Evolutionary conservation across 2,329 filamentous ascomycete genomes (phyloP).

Genomic region (Dactylellina haptotyla): DNA sequence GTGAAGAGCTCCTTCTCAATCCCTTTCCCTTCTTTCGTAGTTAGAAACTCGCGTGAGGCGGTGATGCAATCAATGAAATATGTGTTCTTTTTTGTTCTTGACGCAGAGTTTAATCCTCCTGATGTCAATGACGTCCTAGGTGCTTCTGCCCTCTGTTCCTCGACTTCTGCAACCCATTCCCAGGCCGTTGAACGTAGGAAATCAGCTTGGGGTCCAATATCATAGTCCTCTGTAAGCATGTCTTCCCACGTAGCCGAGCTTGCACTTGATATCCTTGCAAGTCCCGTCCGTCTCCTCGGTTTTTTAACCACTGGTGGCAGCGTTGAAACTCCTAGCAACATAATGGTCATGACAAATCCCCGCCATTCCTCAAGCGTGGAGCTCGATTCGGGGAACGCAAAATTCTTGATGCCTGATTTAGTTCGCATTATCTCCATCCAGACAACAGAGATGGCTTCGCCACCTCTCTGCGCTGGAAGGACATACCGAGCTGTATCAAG

Average conservation of each 20-base stretch:
- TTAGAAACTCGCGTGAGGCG: constrained; percentile 73
- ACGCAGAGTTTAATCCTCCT: constrained; percentile 2
- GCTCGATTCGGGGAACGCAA: constrained; percentile 44
- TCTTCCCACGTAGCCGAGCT: constrained; percentile 62
- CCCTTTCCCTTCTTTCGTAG: constrained; percentile 68
- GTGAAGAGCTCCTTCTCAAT: constrained; percentile 74
- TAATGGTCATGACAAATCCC: constrained; percentile 57
- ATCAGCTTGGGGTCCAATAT: constrained; percentile 57
- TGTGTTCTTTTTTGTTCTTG: constrained; percentile 59
- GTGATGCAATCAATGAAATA: constrained; percentile 66
- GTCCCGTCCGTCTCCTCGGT: constrained; percentile 56
- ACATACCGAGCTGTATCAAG: constrained; percentile 57
- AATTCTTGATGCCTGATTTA: constrained; percentile 44
- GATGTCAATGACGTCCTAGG: constrained; percentile 20
- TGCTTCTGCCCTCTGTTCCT: constrained; percentile 59
- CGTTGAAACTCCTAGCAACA: constrained; percentile 56
- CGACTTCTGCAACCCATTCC: constrained; percentile 75
- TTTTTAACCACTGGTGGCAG: constrained; percentile 56
- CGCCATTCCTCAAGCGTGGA: constrained; percentile 57
- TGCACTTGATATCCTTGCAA: constrained; percentile 61
- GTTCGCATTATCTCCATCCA: constrained; percentile 57
- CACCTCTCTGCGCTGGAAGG: constrained; percentile 53
- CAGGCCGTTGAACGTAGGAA: constrained; percentile 71
- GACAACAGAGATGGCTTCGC: constrained; percentile 56
- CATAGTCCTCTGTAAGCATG: constrained; percentile 56